phyloP scores from a whole-genome alignment of 2,329 filamentous ascomycete genomes.

The Blastomyces silverae region DNA sequence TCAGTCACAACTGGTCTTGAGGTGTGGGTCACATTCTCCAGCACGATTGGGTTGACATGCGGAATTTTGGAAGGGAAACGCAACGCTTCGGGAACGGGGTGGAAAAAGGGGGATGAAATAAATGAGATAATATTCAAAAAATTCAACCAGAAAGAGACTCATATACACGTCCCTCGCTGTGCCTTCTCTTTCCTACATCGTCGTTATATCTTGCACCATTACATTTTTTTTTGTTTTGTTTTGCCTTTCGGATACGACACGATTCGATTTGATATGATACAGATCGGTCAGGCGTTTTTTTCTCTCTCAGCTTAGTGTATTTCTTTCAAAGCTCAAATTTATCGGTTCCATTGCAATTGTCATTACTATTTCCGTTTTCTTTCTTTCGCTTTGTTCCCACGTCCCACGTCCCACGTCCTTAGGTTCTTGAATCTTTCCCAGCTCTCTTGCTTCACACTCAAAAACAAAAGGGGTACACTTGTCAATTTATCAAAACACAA shows the following conservation, averaged over 20 bases:
- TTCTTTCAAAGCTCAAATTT: background rate
- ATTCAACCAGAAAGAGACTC: background rate
- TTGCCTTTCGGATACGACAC: background rate
- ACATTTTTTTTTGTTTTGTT: background rate
- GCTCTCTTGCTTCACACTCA: background rate
- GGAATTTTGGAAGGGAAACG: background rate
- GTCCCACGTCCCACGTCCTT: background rate
- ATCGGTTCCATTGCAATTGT: background rate
- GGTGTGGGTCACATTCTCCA: background rate
- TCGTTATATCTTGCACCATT: background rate
- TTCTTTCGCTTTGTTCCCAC: background rate
- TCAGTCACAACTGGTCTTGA: background rate
- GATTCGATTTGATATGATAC: conserved; percentile 2
- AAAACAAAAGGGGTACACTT: background rate
- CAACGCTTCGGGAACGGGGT: background rate
- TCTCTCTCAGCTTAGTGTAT: background rate
- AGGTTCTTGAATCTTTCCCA: background rate
- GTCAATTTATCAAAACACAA: background rate
- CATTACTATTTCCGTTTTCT: background rate
- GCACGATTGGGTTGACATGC: background rate
- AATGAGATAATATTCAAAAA: background rate
- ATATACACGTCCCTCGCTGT: background rate
- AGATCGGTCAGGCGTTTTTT: conserved; percentile 1
- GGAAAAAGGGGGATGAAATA: background rate
- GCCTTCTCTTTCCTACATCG: background rate